Percentiles rank a stretch among this genome's conserved stretches.
Conservation (phyloP, 2,329 filamentous ascomycete genomes). For the Alternaria ethzedia region DNA sequence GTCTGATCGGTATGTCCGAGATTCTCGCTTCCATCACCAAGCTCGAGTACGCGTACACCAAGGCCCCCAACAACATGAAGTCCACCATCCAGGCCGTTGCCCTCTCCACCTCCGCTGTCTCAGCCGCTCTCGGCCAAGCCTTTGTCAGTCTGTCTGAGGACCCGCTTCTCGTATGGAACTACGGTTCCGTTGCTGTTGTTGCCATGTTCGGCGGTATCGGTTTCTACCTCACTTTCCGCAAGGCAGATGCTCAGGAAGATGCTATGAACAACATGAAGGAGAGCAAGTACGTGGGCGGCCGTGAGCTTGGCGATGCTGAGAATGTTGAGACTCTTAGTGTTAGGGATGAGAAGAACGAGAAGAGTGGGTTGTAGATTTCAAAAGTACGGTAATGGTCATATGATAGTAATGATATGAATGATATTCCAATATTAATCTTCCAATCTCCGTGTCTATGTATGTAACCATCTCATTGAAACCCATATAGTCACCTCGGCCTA, state of each 20-base stretch:
- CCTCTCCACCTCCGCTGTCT: slow-evolving; percentile 45
- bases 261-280: slow-evolving; percentile 39
- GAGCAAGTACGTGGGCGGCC: slow-evolving; percentile 28
- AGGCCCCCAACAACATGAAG: slow-evolving; percentile 67
- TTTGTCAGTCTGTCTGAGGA: slow-evolving; percentile 42
- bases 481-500: too few species aligned
- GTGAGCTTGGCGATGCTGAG: slow-evolving; percentile 24
- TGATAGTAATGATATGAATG: not conserved
- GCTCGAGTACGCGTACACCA: slow-evolving; percentile 64
- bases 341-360: slow-evolving; percentile 32
- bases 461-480: not conserved
- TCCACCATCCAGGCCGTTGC: slow-evolving; percentile 46
- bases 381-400: not conserved
- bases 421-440: not conserved
- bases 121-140: slow-evolving; percentile 40
- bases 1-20: slow-evolving; percentile 64
- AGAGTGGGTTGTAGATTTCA: slow-evolving; percentile 8
- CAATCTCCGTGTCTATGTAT: not conserved
- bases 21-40: slow-evolving; percentile 73
- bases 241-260: slow-evolving; percentile 42
- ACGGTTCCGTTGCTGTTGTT: slow-evolving; percentile 40
- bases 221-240: slow-evolving; percentile 43
- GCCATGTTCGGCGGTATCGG: slow-evolving; percentile 37
- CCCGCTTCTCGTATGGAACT: slow-evolving; percentile 43
- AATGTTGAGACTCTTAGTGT: slow-evolving; percentile 20